Evolutionary conservation across 31 red algal species (phyloP), one percentile per base, ranked within the genome.

Genomic region (Odonthalia washingtoniensis): DNA sequence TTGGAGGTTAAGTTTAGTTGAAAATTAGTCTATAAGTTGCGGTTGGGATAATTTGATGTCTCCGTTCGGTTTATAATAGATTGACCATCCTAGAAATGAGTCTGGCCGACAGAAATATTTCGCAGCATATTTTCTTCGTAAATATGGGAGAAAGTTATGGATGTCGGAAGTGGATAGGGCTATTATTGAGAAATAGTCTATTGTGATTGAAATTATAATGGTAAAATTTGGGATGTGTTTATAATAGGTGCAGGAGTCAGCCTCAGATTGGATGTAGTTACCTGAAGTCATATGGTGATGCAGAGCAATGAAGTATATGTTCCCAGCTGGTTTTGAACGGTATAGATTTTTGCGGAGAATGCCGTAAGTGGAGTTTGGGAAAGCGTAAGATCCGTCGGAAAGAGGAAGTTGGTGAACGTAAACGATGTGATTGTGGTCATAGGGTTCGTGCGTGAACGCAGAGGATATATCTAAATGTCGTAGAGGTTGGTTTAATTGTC

Each of bases 401-500:
- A 31, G 27, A 3, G 80, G 80, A 43, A 67, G 60, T 72, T 84
- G 65, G 2, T 5, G 4, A 5, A 84, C 38, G 21, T 70, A 69
- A 6, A 84, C 63, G 12, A 32, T 60, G 2, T 84, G 67, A 34
- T 63, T n/a, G n/a, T n/a, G n/a, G n/a, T n/a, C n/a, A n/a, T n/a
- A n/a, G n/a, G n/a, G n/a, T n/a, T n/a, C n/a, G 38, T 84, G 65
- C n/a, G 40, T 18, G 38, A 72, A 84, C 3, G 65, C 80, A 39
- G 80, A 69, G 27, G 6, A 42, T 2, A 84, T 72, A 4, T 84
- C 65, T 24, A 84, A 70, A 72, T 84, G 80, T 69, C 43, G 31
- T 3, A 84, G 63, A 37, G 16, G 28, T 3, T 44, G 40, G 26
- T 84, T 84, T 3, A 70, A 24, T 69, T 67, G 35, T 32, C 36